Conservation (phyloP, 441 rosid species). For the Sinapis alba region DNA sequence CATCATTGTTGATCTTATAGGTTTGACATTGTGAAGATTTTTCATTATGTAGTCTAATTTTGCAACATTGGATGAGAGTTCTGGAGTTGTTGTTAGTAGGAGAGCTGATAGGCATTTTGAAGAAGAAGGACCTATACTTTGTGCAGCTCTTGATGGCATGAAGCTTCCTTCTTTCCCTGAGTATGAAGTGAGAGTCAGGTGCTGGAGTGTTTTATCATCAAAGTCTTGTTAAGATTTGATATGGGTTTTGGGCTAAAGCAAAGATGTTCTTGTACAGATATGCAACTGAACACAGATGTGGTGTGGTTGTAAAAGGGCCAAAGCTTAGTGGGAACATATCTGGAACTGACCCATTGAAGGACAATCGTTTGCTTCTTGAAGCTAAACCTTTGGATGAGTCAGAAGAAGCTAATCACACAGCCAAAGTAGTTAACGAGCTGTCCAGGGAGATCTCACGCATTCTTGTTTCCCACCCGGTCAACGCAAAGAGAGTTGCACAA, state of each 20-base stretch:
- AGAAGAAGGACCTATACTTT: conserved; percentile 94
- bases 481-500: conserved; percentile 68
- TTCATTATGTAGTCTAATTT: conserved; percentile 62
- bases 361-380: conserved; percentile 77
- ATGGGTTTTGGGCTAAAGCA: background rate
- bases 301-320: conserved; percentile 94
- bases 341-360: conserved; percentile 94
- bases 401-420: conserved; percentile 86
- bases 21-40: background rate
- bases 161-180: conserved; percentile 88
- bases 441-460: conserved; percentile 79
- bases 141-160: conserved; percentile 87
- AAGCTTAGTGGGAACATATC: conserved; percentile 90
- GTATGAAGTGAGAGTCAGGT: conserved; percentile 97
- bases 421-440: conserved; percentile 78
- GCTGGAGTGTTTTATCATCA: background rate
- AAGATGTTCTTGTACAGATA: background rate
- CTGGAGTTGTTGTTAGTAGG: conserved; percentile 78
- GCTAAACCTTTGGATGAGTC: conserved; percentile 80
- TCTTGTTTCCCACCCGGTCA: conserved; percentile 75
- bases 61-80: conserved; percentile 78
- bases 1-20: background rate
- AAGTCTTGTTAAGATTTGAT: background rate
- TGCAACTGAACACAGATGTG: background rate
- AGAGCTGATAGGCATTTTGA: conserved; percentile 97